Percentiles rank a stretch among this genome's conserved stretches.
phyloP scores from a whole-genome alignment of 1,284 basidiomycete genomes.

The Marasmius fiardii region DNA sequence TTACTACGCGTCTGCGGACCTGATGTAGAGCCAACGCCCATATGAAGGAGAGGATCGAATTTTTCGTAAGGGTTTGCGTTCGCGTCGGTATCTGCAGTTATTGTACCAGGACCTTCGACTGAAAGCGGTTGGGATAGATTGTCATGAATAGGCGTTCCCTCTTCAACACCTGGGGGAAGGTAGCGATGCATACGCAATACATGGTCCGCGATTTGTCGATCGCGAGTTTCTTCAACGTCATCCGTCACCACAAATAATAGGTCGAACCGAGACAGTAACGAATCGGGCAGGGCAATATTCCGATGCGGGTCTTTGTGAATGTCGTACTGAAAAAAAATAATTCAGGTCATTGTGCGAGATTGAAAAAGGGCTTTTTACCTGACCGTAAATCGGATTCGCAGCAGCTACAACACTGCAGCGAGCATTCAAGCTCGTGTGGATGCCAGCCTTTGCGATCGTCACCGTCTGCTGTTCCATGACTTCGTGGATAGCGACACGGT shows the following conservation, averaged over 20 bases:
- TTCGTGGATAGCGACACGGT: conserved; percentile 99
- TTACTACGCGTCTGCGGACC: conserved; percentile 50
- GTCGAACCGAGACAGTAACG: conserved; percentile 98
- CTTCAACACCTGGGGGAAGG: conserved; percentile 93
- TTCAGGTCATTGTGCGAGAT: conserved; percentile 7
- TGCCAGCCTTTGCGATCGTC: conserved; percentile 98
- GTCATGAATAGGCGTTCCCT: conserved; percentile 88
- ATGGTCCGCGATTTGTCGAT: conserved; percentile 95
- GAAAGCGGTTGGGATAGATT: conserved; percentile 85
- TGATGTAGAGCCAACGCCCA: conserved; percentile 60
- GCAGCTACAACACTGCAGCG: conserved; percentile 97
- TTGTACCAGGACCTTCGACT: conserved; percentile 71
- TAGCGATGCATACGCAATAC: conserved; percentile 98
- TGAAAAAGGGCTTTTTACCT: conserved; percentile 47
- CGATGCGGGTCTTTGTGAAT: conserved; percentile 99
- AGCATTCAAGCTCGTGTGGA: conserved; percentile 97
- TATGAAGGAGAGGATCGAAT: conserved; percentile 93
- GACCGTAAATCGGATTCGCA: conserved; percentile 98
- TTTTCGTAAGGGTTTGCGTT: conserved; percentile 92
- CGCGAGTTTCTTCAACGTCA: conserved; percentile 93
- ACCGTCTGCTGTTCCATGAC: conserved; percentile 99
- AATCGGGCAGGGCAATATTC: conserved; percentile 98
- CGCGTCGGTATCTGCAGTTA: conserved; percentile 46
- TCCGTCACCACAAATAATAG: conserved; percentile 97
- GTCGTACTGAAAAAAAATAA: conserved; percentile 73